Evolutionary conservation across 2,329 filamentous ascomycete species (phyloP), one percentile per base, ranked within the genome.

Genomic region (Graphilbum sp.): DNA sequence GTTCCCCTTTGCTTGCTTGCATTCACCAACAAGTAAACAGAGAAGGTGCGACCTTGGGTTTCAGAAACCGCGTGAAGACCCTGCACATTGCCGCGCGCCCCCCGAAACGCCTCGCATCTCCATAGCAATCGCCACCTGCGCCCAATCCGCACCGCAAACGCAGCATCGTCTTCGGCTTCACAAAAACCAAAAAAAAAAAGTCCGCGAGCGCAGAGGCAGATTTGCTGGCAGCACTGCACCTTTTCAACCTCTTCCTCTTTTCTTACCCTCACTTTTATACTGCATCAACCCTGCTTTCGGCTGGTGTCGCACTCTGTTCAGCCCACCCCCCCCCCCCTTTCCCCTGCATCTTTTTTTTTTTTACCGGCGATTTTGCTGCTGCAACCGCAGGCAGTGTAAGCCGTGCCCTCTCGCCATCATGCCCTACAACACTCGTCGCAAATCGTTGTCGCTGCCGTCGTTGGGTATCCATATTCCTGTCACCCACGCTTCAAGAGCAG

Each of bases 361-460:
- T 16, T 32, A 15, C 32, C 16, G 19, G 34, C 29, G 36, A 36
- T 32, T 38, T 24, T 17, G 21, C 29, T 24, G 29, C n/a, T 29
- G 32, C 19, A 21, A 20, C 13, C 32, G 12, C 12, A 17, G n/a
- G n/a, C n/a, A n/a, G n/a, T n/a, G n/a, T n/a, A n/a, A n/a, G n/a
- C n/a, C n/a, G n/a, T n/a, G n/a, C n/a, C n/a, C n/a, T n/a, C 24
- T 40, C 35, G 6, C 45, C 45, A 49, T 50, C 52, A 94, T 94
- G 85, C 81, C 80, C 54, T 95, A 95, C 69, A 94, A 95, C 61
- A 96, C 88, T 49, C 82, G 88, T 62, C 79, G 87, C 60, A 96
- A 96, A 67, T 94, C 86, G 54, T 67, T 98, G 48, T 95, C 87
- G 45, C 68, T 96, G 53, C 82, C 85, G 43, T 92, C 86, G 48